Base-by-base conservation (phyloP, 331 rosid species). In the Erythrophleum ivorense region DNA sequence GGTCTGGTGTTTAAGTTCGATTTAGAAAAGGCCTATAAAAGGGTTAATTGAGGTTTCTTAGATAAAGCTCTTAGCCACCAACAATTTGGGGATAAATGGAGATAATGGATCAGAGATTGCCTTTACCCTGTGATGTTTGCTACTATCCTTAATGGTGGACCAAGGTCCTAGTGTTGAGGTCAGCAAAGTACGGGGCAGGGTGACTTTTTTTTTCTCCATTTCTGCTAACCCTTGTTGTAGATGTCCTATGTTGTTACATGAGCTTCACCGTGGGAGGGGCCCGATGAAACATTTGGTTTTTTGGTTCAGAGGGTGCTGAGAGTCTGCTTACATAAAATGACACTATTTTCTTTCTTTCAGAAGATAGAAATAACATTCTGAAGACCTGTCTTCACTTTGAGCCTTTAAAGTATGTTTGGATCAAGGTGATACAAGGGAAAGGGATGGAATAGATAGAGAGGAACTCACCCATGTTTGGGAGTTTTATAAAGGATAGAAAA, bases 371-470 rank as follows among this genome's bases (percentile, higher is more conserved):
- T 67, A 41, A 8, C 73, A n/a, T 40, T 67, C 9, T 41, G 52
- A 67, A 40, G 2, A 65, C 21, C 16, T 5, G 48, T 65, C 48
- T 41, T 9, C 0, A 12, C 6, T 67, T 67, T 2, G 5, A 68
- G 53, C 73, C 53, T 68, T 41, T 9, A n/a, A 41, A 43, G 34
- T n/a, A 68, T 19, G 73, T 68, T 68, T 41, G 36, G 49, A 69
- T 69, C 54, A 43, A 19, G n/a, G 10, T 10, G 53, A n/a, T 48
- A 19, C n/a, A 2, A 19, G n/a, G 74, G 38, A 43, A 45, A 19
- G 54, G 38, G 53, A n/a, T 11, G 52, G 19, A 40, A 40, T 24
- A 7, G 33, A 67, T 9, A n/a, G 53, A 43, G 24, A 69, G 54
- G 19, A n/a, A 69, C 18, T 21, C 5, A 45, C 36, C 38, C 10